Base-by-base conservation (phyloP, 768 basidiomycete genomes). In the Mycena alexandri region DNA sequence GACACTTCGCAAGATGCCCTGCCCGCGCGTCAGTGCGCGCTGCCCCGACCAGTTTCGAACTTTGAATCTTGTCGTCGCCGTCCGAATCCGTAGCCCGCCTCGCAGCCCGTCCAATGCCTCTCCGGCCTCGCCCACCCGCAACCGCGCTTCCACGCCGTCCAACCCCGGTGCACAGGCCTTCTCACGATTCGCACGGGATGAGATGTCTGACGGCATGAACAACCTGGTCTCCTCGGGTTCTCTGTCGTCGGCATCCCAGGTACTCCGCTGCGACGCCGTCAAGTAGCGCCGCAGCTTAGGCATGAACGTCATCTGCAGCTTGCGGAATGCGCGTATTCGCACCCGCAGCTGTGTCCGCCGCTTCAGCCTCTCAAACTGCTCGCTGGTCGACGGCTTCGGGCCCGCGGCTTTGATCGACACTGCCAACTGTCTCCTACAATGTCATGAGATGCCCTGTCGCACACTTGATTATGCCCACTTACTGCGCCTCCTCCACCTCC, bases 1-100 rank as follows among this genome's bases (percentile, higher is more conserved):
- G 3, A 46, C 14, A 17, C n/a, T 24, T 7, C 56, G 17, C 44
- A 58, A 46, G 11, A 58, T 50, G 1, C 29, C 47, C 21, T 59
- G 58, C 5, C 58, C 46, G 2, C 58, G 33, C 19, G 46, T 59
- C 9, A 48, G 44, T 4, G 46, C 46, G 4, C 58, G 46, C 46
- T 59, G 58, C 4, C 58, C 58, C 10, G 58, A 47, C 46, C 47
- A 59, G 24, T 59, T 48, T 0, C 58, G 33, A n/a, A 59, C 25
- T 33, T 59, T 59, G 46, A 59, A 59, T 36, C 14, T 21, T 3
- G 19, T 36, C 12, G n/a, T 22, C 46, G 14, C 36, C 0, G 46
- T 48, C 12, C 34, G 25, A n/a, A 44, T 47, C 1, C 58, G 13
- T 17, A 59, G 58, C 2, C 33, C 58, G 8, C 22, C 17, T 0